Conservation (phyloP, 495 filamentous ascomycete genomes). For the Penicillium psychrofluorescens region DNA sequence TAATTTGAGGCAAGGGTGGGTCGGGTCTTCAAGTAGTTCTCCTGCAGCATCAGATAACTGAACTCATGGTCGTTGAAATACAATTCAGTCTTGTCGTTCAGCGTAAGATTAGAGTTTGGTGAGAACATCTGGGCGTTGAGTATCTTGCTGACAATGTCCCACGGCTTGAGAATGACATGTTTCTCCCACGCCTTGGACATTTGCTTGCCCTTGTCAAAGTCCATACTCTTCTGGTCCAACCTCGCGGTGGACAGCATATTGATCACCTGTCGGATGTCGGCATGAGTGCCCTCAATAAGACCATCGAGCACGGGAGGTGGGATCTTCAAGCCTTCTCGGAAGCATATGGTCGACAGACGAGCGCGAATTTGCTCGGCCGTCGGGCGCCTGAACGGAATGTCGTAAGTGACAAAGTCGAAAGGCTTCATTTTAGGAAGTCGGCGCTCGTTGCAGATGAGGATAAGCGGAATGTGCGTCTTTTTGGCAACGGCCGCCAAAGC, state of each 20-base stretch:
- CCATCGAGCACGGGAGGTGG: conserved; percentile 83
- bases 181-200: conserved; percentile 99
- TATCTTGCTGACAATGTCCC: conserved; percentile 94
- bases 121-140: conserved; percentile 82
- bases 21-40: conserved; percentile 85
- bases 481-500: conserved; percentile 89
- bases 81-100: conserved; percentile 96
- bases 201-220: conserved; percentile 73
- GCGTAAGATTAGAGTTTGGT: conserved; percentile 66
- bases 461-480: conserved; percentile 90
- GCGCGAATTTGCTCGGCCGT: conserved; percentile 84
- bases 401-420: conserved; percentile 76
- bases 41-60: conserved; percentile 93
- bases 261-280: conserved; percentile 95
- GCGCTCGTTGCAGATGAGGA: conserved; percentile 96
- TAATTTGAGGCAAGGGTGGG: conserved; percentile 55
- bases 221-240: conserved; percentile 70
- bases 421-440: conserved; percentile 94
- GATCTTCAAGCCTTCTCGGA: conserved; percentile 81
- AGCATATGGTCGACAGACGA: conserved; percentile 88
- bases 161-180: conserved; percentile 89
- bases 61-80: conserved; percentile 99
- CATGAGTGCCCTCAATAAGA: conserved; percentile 87
- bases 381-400: conserved; percentile 81
- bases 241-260: conserved; percentile 97